phyloP scores from a whole-genome alignment of 192 early-diverging fungal genomes.

The Umbelopsis sp. region DNA sequence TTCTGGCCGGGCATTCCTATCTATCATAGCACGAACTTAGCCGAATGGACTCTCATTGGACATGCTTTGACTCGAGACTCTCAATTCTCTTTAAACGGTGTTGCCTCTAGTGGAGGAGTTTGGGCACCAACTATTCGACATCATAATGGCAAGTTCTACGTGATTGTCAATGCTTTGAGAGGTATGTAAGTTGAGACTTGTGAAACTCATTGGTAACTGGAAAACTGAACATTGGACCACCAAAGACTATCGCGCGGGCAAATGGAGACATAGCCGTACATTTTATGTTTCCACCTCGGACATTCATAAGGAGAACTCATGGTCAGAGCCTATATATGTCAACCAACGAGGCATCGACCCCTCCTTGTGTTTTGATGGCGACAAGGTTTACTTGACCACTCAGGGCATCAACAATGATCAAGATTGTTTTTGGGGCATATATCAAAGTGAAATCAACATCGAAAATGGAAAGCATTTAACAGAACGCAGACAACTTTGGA shows the following conservation, averaged over 20 bases:
- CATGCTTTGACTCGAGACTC: constrained; percentile 16
- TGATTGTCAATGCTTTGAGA: constrained; percentile 10
- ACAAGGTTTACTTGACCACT: constrained; percentile 20
- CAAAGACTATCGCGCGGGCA: neutral
- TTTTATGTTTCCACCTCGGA: constrained; percentile 27
- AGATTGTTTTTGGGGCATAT: constrained; percentile 23
- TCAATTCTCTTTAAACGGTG: constrained; percentile 16
- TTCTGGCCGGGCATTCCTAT: constrained; percentile 29
- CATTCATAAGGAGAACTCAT: constrained; percentile 19
- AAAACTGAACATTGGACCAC: neutral
- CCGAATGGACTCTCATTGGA: constrained; percentile 26
- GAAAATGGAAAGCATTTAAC: constrained; percentile 14
- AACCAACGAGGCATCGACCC: constrained; percentile 26
- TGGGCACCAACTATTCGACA: constrained; percentile 27
- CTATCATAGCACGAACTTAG: constrained; percentile 27
- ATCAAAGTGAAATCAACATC: constrained; percentile 27
- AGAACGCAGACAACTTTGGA: constrained; percentile 3
- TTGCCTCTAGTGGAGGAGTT: constrained; percentile 21
- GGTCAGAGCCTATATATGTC: constrained; percentile 29
- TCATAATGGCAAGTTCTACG: constrained; percentile 27
- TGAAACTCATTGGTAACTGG: neutral
- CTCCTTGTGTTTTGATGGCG: constrained; percentile 25
- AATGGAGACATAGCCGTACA: constrained; percentile 5
- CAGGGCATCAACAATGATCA: constrained; percentile 1
- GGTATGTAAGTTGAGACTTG: neutral